phyloP scores from a whole-genome alignment of 2,329 filamentous ascomycete genomes.

The Penicillium sp. region DNA sequence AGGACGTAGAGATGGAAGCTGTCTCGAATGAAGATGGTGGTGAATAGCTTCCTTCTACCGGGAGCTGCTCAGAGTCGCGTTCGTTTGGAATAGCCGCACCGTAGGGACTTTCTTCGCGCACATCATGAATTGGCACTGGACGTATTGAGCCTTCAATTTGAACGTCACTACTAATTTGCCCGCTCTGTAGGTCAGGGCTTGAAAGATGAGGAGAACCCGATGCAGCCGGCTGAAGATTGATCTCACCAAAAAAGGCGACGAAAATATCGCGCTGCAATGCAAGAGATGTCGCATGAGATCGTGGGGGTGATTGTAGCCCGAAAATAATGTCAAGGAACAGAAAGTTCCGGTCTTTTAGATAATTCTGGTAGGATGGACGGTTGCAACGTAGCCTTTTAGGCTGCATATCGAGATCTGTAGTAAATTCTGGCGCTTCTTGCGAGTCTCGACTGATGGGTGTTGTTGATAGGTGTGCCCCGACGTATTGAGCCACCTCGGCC shows the following conservation, averaged over 20 bases:
- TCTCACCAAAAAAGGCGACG: slow-evolving; percentile 4
- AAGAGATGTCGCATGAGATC: slow-evolving; percentile 1
- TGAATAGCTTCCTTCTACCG: neutral
- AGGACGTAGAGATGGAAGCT: neutral
- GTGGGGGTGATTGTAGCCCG: neutral
- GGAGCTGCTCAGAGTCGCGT: neutral
- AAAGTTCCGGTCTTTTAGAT: slow-evolving; percentile 3
- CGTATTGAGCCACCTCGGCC: neutral
- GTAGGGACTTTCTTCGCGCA: neutral
- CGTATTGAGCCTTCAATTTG: neutral
- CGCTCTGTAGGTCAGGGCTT: neutral
- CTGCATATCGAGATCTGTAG: slow-evolving; percentile 2
- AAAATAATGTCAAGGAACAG: slow-evolving; percentile 3
- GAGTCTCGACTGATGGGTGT: slow-evolving; percentile 1
- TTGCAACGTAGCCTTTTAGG: slow-evolving; percentile 3
- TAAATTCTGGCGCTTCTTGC: slow-evolving; percentile 3
- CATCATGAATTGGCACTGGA: neutral
- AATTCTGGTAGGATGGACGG: slow-evolving; percentile 2
- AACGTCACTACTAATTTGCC: neutral
- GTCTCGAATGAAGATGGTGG: neutral
- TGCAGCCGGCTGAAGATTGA: slow-evolving; percentile 2
- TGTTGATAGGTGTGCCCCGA: neutral
- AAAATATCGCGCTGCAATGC: slow-evolving; percentile 5
- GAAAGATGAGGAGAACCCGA: neutral
- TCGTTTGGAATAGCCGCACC: neutral